Conservation (phyloP, 345 rosid genomes). For the Syzygium aromaticum region DNA sequence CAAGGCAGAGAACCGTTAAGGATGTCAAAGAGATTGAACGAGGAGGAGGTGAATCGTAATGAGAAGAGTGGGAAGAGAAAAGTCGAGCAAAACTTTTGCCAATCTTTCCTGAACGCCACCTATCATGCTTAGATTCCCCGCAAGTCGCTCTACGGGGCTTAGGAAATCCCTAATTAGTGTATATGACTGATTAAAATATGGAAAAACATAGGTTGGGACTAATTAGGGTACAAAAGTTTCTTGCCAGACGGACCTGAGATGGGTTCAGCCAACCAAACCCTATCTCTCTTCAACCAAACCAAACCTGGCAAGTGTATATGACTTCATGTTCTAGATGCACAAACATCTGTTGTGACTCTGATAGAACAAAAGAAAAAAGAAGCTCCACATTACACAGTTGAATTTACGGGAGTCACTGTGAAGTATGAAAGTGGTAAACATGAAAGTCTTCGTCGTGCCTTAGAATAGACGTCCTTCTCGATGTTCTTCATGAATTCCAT, state of each 20-base stretch:
- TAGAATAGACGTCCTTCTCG: background rate
- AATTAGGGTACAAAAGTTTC: background rate
- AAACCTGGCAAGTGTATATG: no score
- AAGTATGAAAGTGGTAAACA: background rate
- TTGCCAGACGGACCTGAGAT: background rate
- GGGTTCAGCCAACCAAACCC: background rate
- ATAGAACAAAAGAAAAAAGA: background rate
- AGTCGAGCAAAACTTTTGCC: background rate
- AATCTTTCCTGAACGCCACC: background rate
- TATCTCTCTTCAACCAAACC: background rate
- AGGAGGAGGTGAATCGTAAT: background rate
- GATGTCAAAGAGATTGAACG: background rate
- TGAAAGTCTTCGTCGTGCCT: background rate
- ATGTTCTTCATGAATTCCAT: background rate
- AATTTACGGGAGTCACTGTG: background rate
- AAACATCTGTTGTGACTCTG: background rate
- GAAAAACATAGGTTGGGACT: background rate
- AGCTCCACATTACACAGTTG: background rate
- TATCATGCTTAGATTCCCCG: background rate
- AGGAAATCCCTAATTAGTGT: background rate
- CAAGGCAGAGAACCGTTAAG: background rate
- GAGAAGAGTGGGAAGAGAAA: background rate
- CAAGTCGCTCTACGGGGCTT: background rate
- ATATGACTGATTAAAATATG: background rate
- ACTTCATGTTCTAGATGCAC: no score